Base-by-base conservation (phyloP, 2,329 filamentous ascomycete genomes). In the Cladosporium austrohemisphaericum region DNA sequence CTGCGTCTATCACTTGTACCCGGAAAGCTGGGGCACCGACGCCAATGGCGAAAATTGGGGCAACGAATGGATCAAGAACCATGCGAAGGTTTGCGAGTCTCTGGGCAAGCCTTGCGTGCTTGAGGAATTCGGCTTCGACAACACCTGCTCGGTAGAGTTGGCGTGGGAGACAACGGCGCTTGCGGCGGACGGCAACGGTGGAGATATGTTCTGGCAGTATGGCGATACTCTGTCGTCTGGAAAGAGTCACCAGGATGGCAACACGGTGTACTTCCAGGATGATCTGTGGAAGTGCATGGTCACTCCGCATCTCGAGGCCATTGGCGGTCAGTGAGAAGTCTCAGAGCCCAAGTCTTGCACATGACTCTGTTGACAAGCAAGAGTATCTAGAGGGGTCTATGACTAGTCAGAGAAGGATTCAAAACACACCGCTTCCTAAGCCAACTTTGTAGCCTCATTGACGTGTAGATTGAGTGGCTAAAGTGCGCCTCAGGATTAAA, bases 181-280 rank as follows among this genome's bases (percentile, higher is more conserved):
- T 0, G 40, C 50, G 9, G 45, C 48, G 2, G 14, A 41, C 10
- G 48, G 48, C 2, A 59, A 49, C 5, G 56, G 41, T 13, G 55
- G 38, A 10, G 58, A 61, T 28, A 43, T 57, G 45, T 61, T 55
- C 51, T 60, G 58, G 58, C 57, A 61, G 49, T 57, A 56, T 36
- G 57, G 58, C 5, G 56, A 60, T n/a, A 56, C 54, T 6, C 44
- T 57, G n/a, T 54, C 53, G 16, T 36, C 25, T 11, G 57, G 58
- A 1, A 43, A 55, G 44, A 51, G 57, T 7, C 18, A 19, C 13
- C 46, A 58, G 32, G 57, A 60, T 50, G 53, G 56, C 6, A 54
- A 55, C 20, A 58, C 55, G 1, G 53, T 55, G 10, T 60, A 55
- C 48, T 56, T 56, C 26, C 48, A 37, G 19, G 43, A 35, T 10